Base-by-base conservation (phyloP, 1,284 basidiomycete species). In the Bjerkandera adusta region DNA sequence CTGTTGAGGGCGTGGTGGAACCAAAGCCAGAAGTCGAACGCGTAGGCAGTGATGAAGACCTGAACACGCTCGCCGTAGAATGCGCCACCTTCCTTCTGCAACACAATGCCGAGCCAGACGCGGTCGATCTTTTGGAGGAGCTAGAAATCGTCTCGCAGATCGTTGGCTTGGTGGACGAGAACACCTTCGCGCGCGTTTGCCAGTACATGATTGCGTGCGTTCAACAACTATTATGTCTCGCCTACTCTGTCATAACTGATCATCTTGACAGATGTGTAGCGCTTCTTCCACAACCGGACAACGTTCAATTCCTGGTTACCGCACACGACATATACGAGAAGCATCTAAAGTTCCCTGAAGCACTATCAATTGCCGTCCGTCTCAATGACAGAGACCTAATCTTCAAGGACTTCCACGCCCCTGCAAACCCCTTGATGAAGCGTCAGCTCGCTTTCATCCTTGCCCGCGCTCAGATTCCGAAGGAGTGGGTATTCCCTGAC, bases 91-190 rank as follows among this genome's bases (percentile, higher is more conserved):
- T 99, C 75, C 79, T 97, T 53, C 75, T 99, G 27, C 79, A 80
- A 24, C 97, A 99, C 68, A 98, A 99, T 59, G 97, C 95, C 11
- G 97, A 99, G 67, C 95, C 94, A 24, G 97, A 99, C 64, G 97
- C 97, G 0, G 96, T 99, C 16, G 97, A 99, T 69, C 75, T 99
- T 26, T 70, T 99, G 49, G 85, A 97, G 61, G 97, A 99, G 65
- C 70, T 99, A 54, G 97, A 99, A 67, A 89, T 92, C 55, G 89
- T 97, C 41, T 79, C 87, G 56, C 79, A 81, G 57, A 83, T 97
- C 53, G 76, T 78, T 5, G 72, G 80, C 16, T 70, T 93, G 49
- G 85, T 96, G 20, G 93, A 97, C 61, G 79, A 85, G 42, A 89
- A 96, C 67, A 97, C 92, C 0, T 99, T 83, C 63, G 77, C 77